Percentiles rank a stretch among this genome's conserved stretches.
phyloP scores from a whole-genome alignment of 345 rosid species.

The Gossypium mustelinum region DNA sequence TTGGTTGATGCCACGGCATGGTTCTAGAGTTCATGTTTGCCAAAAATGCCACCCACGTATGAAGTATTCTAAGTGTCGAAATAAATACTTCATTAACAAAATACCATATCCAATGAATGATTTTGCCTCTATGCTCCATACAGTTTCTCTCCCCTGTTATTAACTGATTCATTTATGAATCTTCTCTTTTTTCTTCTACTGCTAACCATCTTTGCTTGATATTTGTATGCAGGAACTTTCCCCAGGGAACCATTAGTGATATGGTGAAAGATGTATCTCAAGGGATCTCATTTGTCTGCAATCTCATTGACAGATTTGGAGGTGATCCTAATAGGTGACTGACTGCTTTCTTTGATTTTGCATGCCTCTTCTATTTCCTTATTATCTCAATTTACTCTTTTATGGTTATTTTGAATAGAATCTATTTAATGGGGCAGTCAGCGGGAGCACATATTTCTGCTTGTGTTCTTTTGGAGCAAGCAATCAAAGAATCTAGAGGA shows the following conservation, averaged over 20 bases:
- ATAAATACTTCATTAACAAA: not conserved
- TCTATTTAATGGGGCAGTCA: constrained; percentile 95
- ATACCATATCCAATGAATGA: not conserved
- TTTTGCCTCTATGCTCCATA: not conserved
- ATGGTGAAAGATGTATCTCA: constrained; percentile 78
- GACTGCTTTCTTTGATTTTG: constrained; percentile 9
- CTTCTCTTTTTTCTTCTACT: constrained; percentile 9
- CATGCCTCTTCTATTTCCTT: constrained; percentile 10
- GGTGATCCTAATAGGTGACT: constrained; percentile 85
- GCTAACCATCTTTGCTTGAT: constrained; percentile 4
- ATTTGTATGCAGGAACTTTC: constrained; percentile 69
- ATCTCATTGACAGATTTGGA: constrained; percentile 67
- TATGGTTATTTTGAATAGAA: constrained; percentile 39
- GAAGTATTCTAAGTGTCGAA: not conserved
- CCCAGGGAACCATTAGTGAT: constrained; percentile 91
- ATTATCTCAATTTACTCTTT: constrained; percentile 19
- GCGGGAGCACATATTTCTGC: constrained; percentile 98
- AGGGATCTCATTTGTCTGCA: constrained; percentile 85
- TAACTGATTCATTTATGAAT: not conserved
- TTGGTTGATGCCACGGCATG: constrained; percentile 15
- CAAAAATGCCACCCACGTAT: not conserved
- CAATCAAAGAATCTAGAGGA: constrained; percentile 65
- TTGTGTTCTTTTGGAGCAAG: constrained; percentile 86
- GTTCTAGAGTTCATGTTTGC: not conserved
- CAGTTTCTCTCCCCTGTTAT: not conserved